Base-by-base conservation (phyloP, 1,284 basidiomycete species). In the Chondrostereum purpureum region DNA sequence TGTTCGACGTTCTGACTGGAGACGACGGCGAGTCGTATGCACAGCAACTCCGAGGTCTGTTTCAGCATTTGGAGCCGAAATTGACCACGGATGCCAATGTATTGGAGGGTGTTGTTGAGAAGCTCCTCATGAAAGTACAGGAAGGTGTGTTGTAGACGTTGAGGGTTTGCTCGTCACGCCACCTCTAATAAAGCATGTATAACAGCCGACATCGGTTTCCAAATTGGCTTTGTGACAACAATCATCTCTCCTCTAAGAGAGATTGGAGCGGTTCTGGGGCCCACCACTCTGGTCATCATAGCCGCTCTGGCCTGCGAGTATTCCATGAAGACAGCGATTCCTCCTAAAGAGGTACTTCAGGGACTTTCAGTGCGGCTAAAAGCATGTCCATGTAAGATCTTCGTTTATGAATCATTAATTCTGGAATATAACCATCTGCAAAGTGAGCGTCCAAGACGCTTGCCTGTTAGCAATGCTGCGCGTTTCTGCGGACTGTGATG, bases 401-500 rank as follows among this genome's bases (percentile, higher is more conserved):
- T 40, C 35, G n/a, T 19, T 17, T 27, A 16, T 36, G 18, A n/a
- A 46, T 37, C 21, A 16, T 36, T 16, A n/a, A 46, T 37, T 20
- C 24, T 41, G 14, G 21, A 22, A 18, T 52, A 31, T 48, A 33
- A 16, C 17, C 11, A 35, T 14, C 33, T 40, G 23, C 43, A 17
- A 50, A 88, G 86, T 72, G 23, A 67, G 77, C 17, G 73, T 88
- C 8, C 82, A 85, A 56, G 86, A 89, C 47, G 77, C 77, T 4
- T 77, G 76, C 50, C 59, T 89, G 21, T 58, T 88, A 24, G 70
- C 79, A 3, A 83, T 88, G 79, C 60, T 86, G 34, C 72, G 83
- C 43, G 55, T 87, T 37, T 66, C 72, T 38, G 75, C 72, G 5
- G 73, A 80, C 14, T 82, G 78, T 54, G 72, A 78, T 11, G 66